These are phyloP conservation scores for Amauroascus verrucosus DNA, from an alignment of 2,329 filamentous ascomycete species.

Conservation along the genomic window DNA sequence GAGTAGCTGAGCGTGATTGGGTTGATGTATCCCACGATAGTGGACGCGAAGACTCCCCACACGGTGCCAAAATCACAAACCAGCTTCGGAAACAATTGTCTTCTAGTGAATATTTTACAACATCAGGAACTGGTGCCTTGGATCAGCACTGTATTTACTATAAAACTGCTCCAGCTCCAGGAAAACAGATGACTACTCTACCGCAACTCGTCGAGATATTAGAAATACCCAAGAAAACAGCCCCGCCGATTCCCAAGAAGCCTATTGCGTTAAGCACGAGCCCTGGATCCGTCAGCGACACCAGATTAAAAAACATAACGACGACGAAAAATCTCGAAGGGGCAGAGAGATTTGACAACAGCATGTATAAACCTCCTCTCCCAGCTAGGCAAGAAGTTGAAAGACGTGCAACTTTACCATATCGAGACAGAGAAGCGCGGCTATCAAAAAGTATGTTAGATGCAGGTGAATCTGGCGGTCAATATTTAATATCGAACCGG, in stretches of 20 bases:
- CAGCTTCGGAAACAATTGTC: not conserved
- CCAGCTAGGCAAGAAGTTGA: not conserved
- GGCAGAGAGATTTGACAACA: not conserved
- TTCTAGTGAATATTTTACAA: not conserved
- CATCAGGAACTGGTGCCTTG: not conserved
- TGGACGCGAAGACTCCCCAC: not conserved
- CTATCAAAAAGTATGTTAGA: not conserved
- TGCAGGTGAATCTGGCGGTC: not conserved
- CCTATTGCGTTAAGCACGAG: conserved; percentile 37
- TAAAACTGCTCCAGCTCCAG: not conserved
- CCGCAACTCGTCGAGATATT: not conserved
- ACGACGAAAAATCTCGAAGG: not conserved
- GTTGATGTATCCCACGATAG: conserved; percentile 35
- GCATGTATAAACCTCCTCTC: not conserved
- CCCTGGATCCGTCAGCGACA: not conserved
- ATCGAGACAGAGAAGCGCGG: not conserved
- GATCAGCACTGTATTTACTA: not conserved
- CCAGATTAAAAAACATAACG: not conserved
- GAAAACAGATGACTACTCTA: not conserved
- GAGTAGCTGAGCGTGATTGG: conserved; percentile 73
- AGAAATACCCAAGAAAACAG: conserved; percentile 17
- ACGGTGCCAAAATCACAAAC: not conserved
- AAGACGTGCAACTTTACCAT: not conserved
- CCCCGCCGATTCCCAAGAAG: conserved; percentile 55
- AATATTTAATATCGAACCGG: not conserved